These are phyloP conservation scores for Plasmodium cynomolgi DNA, from an alignment of 169 alveolate genomes.

Conservation along the genomic window DNA sequence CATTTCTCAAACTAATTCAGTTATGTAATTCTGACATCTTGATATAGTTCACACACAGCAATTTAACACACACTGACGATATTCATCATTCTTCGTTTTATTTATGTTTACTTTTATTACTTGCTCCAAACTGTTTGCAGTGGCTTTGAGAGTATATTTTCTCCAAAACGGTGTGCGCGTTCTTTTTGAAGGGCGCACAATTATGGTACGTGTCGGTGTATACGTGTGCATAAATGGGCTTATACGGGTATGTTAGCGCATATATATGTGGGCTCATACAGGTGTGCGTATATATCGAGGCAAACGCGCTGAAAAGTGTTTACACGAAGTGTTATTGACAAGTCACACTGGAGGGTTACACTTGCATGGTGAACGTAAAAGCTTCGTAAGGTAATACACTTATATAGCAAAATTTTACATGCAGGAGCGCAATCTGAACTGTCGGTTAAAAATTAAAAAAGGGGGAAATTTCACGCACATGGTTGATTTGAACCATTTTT, in stretches of 20 bases:
- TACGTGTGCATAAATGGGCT: neutral
- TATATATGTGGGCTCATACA: conserved; percentile 19
- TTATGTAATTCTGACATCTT: conserved; percentile 35
- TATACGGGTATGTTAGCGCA: neutral
- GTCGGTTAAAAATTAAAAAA: conserved; percentile 43
- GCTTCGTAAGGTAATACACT: neutral
- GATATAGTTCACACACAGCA: conserved; percentile 8
- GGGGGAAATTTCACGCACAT: neutral
- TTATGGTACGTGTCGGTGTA: neutral
- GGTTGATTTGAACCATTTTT: conserved; percentile 24
- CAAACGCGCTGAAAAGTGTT: conserved; percentile 8
- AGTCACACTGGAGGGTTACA: conserved; percentile 11
- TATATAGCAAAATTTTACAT: conserved; percentile 19
- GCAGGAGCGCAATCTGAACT: conserved; percentile 27
- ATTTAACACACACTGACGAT: conserved; percentile 11
- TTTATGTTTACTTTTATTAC: conserved; percentile 4
- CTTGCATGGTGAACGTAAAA: neutral
- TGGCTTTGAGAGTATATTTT: neutral
- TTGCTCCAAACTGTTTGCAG: neutral
- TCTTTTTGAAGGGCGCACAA: neutral
- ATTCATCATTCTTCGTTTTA: conserved; percentile 21
- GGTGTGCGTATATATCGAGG: neutral
- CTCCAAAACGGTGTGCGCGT: conserved; percentile 13
- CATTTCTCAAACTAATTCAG: conserved; percentile 4
- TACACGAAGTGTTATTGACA: neutral